Conservation (phyloP, 2,329 filamentous ascomycete genomes). For the Graphium sp. region DNA sequence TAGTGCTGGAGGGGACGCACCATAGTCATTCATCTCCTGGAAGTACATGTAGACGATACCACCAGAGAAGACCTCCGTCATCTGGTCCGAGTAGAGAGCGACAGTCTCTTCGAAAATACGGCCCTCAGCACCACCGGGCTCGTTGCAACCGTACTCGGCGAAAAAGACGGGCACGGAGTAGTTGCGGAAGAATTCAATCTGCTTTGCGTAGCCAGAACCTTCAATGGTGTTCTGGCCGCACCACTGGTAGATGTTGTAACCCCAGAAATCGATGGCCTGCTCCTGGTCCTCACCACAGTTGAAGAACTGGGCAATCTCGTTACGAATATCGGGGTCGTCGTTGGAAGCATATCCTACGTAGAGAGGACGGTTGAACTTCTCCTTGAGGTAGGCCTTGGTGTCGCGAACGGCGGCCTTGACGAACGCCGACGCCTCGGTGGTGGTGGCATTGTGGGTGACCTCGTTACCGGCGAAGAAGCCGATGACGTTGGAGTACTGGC, state of each 20-base stretch:
- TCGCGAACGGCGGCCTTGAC: slow-evolving; percentile 97
- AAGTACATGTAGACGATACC: slow-evolving; percentile 99
- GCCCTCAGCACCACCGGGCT: slow-evolving; percentile 35
- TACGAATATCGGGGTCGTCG: slow-evolving; percentile 72
- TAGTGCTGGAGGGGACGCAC: slow-evolving; percentile 20
- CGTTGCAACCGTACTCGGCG: slow-evolving; percentile 95
- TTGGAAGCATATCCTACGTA: slow-evolving; percentile 94
- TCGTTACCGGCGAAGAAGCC: slow-evolving; percentile 99
- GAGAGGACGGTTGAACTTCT: slow-evolving; percentile 63
- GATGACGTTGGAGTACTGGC: slow-evolving; percentile 75
- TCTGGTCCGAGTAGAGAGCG: slow-evolving; percentile 62
- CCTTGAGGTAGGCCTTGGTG: slow-evolving; percentile 84
- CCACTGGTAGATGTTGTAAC: slow-evolving; percentile 99
- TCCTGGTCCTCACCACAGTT: slow-evolving; percentile 57
- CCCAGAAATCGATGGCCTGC: slow-evolving; percentile 83
- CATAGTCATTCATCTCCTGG: slow-evolving; percentile 80
- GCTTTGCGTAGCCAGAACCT: slow-evolving; percentile 63
- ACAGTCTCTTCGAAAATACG: slow-evolving; percentile 76
- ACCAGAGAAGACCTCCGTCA: slow-evolving; percentile 80
- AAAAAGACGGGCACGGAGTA: slow-evolving; percentile 97
- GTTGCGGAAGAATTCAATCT: slow-evolving; percentile 71
- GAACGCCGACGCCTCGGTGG: slow-evolving; percentile 79
- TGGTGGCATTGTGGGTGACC: slow-evolving; percentile 76
- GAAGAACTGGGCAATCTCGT: slow-evolving; percentile 78
- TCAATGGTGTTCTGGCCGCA: slow-evolving; percentile 71